Base-by-base conservation (phyloP, 352 stramenopile genomes). In the Albugo candida region DNA sequence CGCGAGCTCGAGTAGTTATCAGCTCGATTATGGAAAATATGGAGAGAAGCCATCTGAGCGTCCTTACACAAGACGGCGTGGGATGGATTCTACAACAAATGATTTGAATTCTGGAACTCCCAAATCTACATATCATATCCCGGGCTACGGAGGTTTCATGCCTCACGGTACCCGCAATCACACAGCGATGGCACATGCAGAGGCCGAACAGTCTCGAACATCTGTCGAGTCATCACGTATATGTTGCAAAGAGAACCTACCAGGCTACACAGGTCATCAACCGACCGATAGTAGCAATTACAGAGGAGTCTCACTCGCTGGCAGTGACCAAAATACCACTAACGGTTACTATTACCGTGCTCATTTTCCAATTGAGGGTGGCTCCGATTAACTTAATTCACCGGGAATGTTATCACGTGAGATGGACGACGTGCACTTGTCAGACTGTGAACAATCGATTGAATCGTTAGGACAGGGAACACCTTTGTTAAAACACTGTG, bases 191-290 rank as follows among this genome's bases (percentile, higher is more conserved):
- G 53, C 55, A 0, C 76, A 89, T 18, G 69, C 63, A 0, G 69
- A 83, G 42, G 67, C 70, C 13, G 55, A 57, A 0, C 41, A 67
- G 24, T 40, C 57, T 16, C 71, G 58, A 13, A 59, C 56, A 1
- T 61, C 65, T 16, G 58, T 58, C 12, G 60, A 64, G 45, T 61
- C 63, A 13, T 51, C 88, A 20, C 67, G 72, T n/a, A 56, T 92
- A 14, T 89, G 77, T 51, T 60, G 91, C 51, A 77, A 53, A 50
- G 72, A 88, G 48, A 88, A 92, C 44, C 54, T 92, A 13, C 75
- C 80, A 0, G 77, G 77, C 0, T 92, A 92, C 58, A 80, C 75
- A 10, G 76, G 80, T 1, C 71, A 87, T 61, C 83, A 84, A 31
- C 70, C 77, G 0, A 56, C 70, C 17, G 70, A 83, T 53, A 83